Conservation (phyloP, 108 stramenopile genomes). For the Discostella pseudostelligera region DNA sequence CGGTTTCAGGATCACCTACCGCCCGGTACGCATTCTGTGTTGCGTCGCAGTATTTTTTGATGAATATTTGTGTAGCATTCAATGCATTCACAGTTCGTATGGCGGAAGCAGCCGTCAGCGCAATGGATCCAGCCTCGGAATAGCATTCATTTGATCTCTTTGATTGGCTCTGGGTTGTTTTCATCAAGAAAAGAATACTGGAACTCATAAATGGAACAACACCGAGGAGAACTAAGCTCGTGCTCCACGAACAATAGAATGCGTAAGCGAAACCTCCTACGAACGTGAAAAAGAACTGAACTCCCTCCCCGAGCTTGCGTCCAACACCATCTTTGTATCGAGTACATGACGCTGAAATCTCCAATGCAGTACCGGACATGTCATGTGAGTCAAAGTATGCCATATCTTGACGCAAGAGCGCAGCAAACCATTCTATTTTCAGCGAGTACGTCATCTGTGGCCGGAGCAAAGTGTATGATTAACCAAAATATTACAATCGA, state of each 20-base stretch:
- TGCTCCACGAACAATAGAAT: slow-evolving; percentile 25
- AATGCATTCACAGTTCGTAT: slow-evolving; percentile 29
- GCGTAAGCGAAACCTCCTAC: slow-evolving; percentile 47
- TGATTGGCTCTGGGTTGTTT: slow-evolving; percentile 53
- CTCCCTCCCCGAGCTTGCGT: slow-evolving; percentile 12
- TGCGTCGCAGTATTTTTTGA: slow-evolving; percentile 8
- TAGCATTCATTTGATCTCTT: slow-evolving; percentile 32
- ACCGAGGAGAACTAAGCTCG: slow-evolving; percentile 47
- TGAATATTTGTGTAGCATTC: slow-evolving; percentile 18
- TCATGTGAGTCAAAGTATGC: slow-evolving; percentile 59
- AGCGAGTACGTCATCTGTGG: too few species aligned
- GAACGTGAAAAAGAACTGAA: slow-evolving; percentile 43
- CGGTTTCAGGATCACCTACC: slow-evolving; percentile 31
- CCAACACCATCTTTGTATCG: too few species aligned
- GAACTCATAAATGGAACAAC: slow-evolving; percentile 50
- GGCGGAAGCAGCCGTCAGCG: slow-evolving; percentile 9
- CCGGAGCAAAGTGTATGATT: too few species aligned
- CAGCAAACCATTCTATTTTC: slow-evolving; percentile 43
- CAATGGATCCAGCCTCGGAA: slow-evolving; percentile 27
- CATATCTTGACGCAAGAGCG: slow-evolving; percentile 63
- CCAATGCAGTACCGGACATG: slow-evolving; percentile 40
- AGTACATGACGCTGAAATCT: too few species aligned
- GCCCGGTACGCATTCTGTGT: slow-evolving; percentile 52
- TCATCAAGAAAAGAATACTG: slow-evolving; percentile 46
- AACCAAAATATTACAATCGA: too few species aligned